A percentile compares a stretch with the other conserved stretches of the same genome.
These are phyloP conservation scores for Carex kokanica DNA, from an alignment of 176 grass and related monocot genomes.

Conservation along the genomic window DNA sequence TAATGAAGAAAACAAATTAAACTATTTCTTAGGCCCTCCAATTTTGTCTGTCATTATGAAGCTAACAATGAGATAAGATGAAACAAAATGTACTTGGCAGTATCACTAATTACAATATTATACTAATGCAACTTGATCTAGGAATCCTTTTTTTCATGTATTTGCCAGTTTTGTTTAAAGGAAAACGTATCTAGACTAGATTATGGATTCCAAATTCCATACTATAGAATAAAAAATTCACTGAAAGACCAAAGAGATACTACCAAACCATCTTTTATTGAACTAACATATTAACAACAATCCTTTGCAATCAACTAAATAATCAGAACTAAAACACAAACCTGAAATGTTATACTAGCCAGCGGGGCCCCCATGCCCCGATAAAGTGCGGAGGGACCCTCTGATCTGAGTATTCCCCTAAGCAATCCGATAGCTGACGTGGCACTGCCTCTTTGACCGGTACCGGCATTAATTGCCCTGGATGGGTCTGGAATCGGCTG, in stretches of 20 bases:
- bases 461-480: conserved; percentile 23
- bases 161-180: not conserved
- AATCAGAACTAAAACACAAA: conserved; percentile 9
- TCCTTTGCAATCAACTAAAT: not conserved
- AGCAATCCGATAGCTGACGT: conserved; percentile 50
- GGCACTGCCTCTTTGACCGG: not conserved
- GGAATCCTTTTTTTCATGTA: not conserved
- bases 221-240: not conserved
- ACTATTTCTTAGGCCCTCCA: not conserved
- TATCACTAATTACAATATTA: not conserved
- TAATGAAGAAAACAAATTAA: not conserved
- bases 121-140: not conserved
- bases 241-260: not conserved
- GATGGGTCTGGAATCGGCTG: conserved; percentile 44
- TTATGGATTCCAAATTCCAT: conserved; percentile 3
- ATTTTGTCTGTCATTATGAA: not conserved
- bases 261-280: not conserved
- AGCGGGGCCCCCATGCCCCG: conserved; percentile 94
- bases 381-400: conserved; percentile 88
- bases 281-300: not conserved
- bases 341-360: conserved; percentile 83
- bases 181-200: not conserved
- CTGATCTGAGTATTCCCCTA: conserved; percentile 58
- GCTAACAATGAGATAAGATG: not conserved
- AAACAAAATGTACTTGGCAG: conserved; percentile 4